Percentiles rank a stretch among this genome's conserved stretches.
Conservation (phyloP, 192 early-diverging fungal species). For the Backusella tuberculispora region DNA sequence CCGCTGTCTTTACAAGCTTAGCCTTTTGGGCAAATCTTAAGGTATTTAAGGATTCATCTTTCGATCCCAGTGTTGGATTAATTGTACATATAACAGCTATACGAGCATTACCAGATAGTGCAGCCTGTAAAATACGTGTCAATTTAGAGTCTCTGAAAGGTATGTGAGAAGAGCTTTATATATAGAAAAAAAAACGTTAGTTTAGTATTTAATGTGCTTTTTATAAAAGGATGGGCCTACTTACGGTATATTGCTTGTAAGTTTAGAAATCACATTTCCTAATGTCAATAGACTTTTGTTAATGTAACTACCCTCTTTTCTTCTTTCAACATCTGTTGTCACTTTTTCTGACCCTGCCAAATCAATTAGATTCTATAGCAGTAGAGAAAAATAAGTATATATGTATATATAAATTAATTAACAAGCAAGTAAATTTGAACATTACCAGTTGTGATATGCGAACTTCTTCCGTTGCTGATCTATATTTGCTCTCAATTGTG, state of each 20-base stretch:
- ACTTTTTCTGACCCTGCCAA: conserved; percentile 45
- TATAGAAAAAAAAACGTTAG: neutral
- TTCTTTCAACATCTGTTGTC: conserved; percentile 15
- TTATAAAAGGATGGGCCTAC: neutral
- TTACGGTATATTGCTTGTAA: conserved; percentile 69
- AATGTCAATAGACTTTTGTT: conserved; percentile 69
- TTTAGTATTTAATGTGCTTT: neutral
- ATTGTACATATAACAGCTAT: conserved; percentile 93
- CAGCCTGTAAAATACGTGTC: conserved; percentile 93
- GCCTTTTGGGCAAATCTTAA: conserved; percentile 93
- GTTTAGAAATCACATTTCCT: conserved; percentile 89
- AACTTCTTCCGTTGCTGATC: conserved; percentile 22
- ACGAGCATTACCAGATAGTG: conserved; percentile 89
- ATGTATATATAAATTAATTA: neutral
- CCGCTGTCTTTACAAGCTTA: conserved; percentile 84
- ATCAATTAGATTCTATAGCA: conserved; percentile 85
- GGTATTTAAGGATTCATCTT: conserved; percentile 90
- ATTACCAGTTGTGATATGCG: conserved; percentile 45
- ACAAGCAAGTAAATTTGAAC: neutral
- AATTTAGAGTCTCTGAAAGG: conserved; percentile 98
- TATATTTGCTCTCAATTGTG: conserved; percentile 39
- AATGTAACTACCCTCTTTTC: conserved; percentile 25
- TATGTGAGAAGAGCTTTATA: conserved; percentile 65
- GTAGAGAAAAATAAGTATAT: neutral
- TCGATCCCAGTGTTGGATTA: conserved; percentile 75